Base-by-base conservation (phyloP, 2,329 filamentous ascomycete species). In the Xylariales sp. region DNA sequence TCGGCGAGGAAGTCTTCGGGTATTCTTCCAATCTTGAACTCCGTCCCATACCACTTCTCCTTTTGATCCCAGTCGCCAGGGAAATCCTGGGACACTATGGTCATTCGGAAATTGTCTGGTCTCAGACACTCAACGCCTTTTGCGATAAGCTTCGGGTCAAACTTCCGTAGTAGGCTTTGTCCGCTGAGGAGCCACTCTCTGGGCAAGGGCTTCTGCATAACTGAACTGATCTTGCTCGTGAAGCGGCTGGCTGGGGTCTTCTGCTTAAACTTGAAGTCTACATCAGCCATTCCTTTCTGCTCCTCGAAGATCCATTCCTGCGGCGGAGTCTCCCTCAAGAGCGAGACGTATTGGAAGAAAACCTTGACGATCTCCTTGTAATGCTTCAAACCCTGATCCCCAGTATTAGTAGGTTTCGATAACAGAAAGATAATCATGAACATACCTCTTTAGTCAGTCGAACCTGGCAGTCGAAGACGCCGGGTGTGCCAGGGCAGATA, bases 41-140 rank as follows among this genome's bases (percentile, higher is more conserved):
- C 90, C 0, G 93, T 98, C 7, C 91, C 91, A 54, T 98, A 98
- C 93, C 93, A 98, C 59, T 90, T 88, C 68, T 98, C 93, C 58
- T 86, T 94, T 60, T 83, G 69, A 50, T 94, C 77, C 87, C 88
- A 96, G 38, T 80, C 76, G 0, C 88, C 90, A 0, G 90, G 90
- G 51, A 83, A 86, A 7, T 86, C 84, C 56, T 89, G 86, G 18
- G 88, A 91, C 20, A 94, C 80, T 37, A 97, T 73, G 2, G 80
- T 83, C 61, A 96, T 76, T 21, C 88, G 80, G 67, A 97, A 89
- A 58, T 96, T 97, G 59, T 97, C 90, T 0, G 90, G 86, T 15
- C 83, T 76, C 35, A 98, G 66, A 55, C 79, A 86, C 4, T 77
- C 73, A 53, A 97, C 70, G 0, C 82, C 86, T 49, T 84, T 72